A percentile compares a stretch with the other conserved stretches of the same genome.
Evolutionary conservation across 208 protist species (phyloP).

Genomic region (Polymyxa betae): DNA sequence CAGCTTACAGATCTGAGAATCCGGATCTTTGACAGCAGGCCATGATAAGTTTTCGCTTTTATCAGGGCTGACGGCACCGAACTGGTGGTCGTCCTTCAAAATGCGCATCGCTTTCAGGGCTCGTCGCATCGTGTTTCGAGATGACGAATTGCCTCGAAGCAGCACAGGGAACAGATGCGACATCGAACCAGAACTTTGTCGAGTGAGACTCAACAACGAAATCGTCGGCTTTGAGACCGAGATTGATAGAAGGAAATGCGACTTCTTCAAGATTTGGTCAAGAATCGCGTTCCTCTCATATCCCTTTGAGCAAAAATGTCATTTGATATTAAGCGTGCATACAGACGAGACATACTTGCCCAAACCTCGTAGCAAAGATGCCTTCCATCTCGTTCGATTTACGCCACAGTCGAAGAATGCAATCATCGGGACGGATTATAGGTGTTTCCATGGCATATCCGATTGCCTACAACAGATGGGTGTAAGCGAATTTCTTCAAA

Average conservation of each 20-base stretch:
- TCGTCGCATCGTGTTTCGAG: constrained; percentile 11
- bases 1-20: neutral
- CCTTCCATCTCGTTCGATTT: neutral
- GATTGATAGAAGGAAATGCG: neutral
- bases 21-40: neutral
- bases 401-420: constrained; percentile 4
- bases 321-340: neutral
- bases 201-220: neutral
- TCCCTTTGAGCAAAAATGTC: neutral
- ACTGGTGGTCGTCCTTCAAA: constrained; percentile 21
- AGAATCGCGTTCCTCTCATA: neutral
- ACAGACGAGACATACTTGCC: constrained; percentile 41
- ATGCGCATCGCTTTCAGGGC: constrained; percentile 1
- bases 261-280: neutral
- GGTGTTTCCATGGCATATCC: neutral
- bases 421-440: neutral
- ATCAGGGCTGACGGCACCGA: neutral
- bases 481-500: neutral
- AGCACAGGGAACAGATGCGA: constrained; percentile 33
- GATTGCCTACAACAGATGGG: neutral
- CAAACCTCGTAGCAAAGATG: neutral
- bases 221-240: neutral
- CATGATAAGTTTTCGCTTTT: neutral
- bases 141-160: constrained; percentile 18
- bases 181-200: constrained; percentile 32